phyloP scores from a whole-genome alignment of 2,329 filamentous ascomycete species.

The Colletotrichum chrysophilum region DNA sequence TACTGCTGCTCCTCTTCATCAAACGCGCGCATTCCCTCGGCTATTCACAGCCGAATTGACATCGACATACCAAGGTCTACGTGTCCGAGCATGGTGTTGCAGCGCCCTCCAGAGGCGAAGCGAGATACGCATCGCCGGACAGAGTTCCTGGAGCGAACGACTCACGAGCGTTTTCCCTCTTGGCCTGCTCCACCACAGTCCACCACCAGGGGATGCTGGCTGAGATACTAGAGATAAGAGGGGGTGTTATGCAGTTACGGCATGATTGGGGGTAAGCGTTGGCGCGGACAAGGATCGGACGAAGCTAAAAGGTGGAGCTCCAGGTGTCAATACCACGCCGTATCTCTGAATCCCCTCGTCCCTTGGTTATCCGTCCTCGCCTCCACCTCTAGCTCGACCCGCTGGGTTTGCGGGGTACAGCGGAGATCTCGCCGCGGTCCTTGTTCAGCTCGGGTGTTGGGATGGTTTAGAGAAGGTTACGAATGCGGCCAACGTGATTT shows the following conservation, averaged over 20 bases:
- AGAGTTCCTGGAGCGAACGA: not conserved
- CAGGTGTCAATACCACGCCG: not conserved
- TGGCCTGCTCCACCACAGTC: not conserved
- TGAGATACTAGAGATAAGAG: not conserved
- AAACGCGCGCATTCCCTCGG: not conserved
- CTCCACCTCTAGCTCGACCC: not conserved
- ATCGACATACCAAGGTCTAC: not conserved
- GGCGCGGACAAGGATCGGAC: not conserved
- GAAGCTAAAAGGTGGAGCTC: conserved; percentile 17
- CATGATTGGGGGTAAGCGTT: not conserved
- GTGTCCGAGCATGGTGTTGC: not conserved
- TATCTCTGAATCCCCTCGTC: conserved; percentile 11
- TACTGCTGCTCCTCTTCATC: not conserved
- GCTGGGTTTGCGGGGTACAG: conserved; percentile 5
- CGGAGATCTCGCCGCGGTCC: conserved; percentile 7
- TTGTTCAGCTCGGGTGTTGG: not conserved
- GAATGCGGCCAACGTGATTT: not conserved
- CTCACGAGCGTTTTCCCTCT: not conserved
- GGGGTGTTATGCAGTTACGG: not conserved
- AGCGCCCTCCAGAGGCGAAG: not conserved
- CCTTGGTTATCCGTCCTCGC: not conserved
- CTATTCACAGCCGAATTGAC: not conserved
- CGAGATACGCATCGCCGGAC: conserved; percentile 6
- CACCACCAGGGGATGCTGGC: not conserved
- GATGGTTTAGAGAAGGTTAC: not conserved